Evolutionary conservation across 352 stramenopile genomes (phyloP), one percentile per base, ranked within the genome.

Genomic region (Pythium guiyangense): DNA sequence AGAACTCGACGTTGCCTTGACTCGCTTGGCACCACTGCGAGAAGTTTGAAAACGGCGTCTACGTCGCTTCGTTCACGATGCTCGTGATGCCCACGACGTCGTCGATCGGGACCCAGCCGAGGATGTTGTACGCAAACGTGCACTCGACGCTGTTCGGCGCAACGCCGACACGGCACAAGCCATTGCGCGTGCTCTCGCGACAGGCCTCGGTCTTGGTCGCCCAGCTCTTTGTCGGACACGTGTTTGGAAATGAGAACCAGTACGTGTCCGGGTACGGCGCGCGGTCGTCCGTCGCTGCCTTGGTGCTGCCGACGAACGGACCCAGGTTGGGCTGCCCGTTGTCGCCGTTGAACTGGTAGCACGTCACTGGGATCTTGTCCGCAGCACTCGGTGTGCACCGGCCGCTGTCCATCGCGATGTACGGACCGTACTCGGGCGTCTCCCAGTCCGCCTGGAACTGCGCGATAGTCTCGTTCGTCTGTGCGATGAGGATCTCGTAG

Each of bases 231-330:
- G 47, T 53, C 8, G 79, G 74, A 40, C 78, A 90, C 17, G 75
- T 71, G 69, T 92, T 88, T 0, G 85, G 83, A 59, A 88, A 85
- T 57, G 85, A 94, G 67, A 81, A 94, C 83, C 80, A 91, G 37
- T 78, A 67, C 40, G 71, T 84, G 64, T 91, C 73, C 6, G 78
- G 79, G 69, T 93, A 93, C 25, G 77, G 80, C 1, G 75, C 79
- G 15, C 74, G 71, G 18, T 66, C 54, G 48, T 92, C 77, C 39
- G 61, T 72, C 31, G 66, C 64, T 62, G 84, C 84, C 5, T 50
- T 62, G 31, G 67, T 74, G 9, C 67, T 72, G 20, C 83, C 81
- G 1, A 94, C 55, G 49, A 88, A 94, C 1, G 80, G 73, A 12
- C 85, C 85, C 34, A 92, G 50, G 34, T 91, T 70, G 0, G 79